Conservation (phyloP, 768 basidiomycete species). For the Boletus subparvulus region DNA sequence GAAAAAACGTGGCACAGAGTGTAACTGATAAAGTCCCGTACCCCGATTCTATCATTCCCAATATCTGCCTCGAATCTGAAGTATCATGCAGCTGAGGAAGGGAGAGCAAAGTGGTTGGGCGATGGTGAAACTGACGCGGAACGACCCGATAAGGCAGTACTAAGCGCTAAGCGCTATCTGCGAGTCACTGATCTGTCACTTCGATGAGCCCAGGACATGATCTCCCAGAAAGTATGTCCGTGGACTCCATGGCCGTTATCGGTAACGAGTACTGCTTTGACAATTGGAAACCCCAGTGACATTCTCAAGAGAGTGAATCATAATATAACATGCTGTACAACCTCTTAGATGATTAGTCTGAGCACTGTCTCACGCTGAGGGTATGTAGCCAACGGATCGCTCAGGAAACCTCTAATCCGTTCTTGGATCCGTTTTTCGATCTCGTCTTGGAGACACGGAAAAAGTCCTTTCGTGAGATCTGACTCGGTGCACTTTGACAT, state of each 20-base stretch:
- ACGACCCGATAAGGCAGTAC: constrained; percentile 22
- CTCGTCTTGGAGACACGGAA: constrained; percentile 1
- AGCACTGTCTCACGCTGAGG: not conserved
- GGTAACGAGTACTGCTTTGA: not conserved
- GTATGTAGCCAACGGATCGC: not conserved
- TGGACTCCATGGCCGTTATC: not conserved
- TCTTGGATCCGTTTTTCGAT: not conserved
- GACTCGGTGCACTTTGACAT: constrained; percentile 1
- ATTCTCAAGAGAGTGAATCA: not conserved
- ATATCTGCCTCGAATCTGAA: not conserved
- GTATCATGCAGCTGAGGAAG: constrained; percentile 11
- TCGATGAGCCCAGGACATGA: constrained; percentile 22
- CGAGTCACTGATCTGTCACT: constrained; percentile 13
- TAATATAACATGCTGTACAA: constrained; percentile 9
- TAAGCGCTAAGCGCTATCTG: constrained; percentile 6
- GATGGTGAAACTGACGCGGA: constrained; percentile 17
- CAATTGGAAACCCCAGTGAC: constrained; percentile 8
- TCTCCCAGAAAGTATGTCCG: constrained; percentile 5
- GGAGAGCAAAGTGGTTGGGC: constrained; percentile 15
- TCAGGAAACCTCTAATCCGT: not conserved
- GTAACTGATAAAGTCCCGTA: not conserved
- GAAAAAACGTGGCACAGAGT: too few relatives aligned
- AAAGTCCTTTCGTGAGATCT: not conserved
- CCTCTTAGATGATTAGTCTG: constrained; percentile 7
- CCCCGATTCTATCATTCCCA: not conserved